Percentiles rank a stretch among this genome's conserved stretches.
phyloP scores from a whole-genome alignment of 805 yeast genomes.

The Ogataea pilisensis region DNA sequence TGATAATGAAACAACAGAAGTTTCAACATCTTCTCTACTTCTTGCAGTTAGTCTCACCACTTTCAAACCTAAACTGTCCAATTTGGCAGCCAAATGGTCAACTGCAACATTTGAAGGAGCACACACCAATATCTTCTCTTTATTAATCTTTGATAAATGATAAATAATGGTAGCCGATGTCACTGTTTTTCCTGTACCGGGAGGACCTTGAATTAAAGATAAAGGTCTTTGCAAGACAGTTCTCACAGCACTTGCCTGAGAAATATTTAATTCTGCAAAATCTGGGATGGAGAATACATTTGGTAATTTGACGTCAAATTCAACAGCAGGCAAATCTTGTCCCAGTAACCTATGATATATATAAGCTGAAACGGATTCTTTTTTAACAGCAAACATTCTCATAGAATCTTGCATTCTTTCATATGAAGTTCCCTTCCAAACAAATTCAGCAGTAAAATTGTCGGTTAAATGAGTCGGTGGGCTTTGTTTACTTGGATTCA shows the following conservation, averaged over 20 bases:
- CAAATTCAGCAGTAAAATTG: conserved; percentile 79
- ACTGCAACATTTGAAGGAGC: conserved; percentile 97
- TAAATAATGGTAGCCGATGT: conserved; percentile 86
- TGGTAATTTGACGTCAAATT: conserved; percentile 61
- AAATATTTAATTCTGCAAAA: conserved; percentile 66
- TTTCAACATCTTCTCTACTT: conserved; percentile 76
- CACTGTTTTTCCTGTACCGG: conserved; percentile 94
- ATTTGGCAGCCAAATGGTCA: conserved; percentile 78
- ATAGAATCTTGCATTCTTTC: conserved; percentile 82
- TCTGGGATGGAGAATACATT: conserved; percentile 56
- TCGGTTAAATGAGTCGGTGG: conserved; percentile 60
- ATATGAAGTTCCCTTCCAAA: conserved; percentile 84
- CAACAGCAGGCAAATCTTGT: conserved; percentile 63
- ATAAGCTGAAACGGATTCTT: conserved; percentile 66
- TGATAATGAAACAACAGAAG: conserved; percentile 53
- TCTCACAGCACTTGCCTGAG: conserved; percentile 76
- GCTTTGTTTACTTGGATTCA: conserved; percentile 38
- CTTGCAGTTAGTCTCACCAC: conserved; percentile 77
- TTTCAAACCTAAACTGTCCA: conserved; percentile 64
- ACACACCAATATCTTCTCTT: conserved; percentile 73
- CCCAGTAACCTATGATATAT: conserved; percentile 79
- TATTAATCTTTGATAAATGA: conserved; percentile 60
- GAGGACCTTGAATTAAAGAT: conserved; percentile 90
- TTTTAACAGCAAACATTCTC: conserved; percentile 62
- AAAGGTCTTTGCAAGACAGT: conserved; percentile 67